Conservation (phyloP, 129 eudicot genomes). For the Arctium lappa region DNA sequence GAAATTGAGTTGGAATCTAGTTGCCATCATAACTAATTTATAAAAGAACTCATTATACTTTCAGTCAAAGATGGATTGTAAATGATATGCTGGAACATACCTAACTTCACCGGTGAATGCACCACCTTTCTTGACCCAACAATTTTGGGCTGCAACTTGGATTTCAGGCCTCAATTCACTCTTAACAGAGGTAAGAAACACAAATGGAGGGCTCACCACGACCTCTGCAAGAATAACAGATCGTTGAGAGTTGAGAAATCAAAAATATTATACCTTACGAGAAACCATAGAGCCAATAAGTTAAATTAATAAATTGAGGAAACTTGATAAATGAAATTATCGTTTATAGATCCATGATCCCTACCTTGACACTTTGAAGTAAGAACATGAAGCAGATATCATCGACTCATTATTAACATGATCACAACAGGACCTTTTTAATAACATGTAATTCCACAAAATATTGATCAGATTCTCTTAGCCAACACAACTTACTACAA, state of each 20-base stretch:
- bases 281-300: neutral
- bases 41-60: neutral
- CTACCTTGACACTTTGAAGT: neutral
- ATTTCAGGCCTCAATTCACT: constrained; percentile 68
- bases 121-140: constrained; percentile 98
- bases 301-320: neutral
- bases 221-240: constrained; percentile 63
- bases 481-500: neutral
- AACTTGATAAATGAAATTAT: neutral
- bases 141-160: constrained; percentile 96
- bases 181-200: constrained; percentile 73
- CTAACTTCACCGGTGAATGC: constrained; percentile 97
- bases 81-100: constrained; percentile 37
- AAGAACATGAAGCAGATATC: neutral
- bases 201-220: constrained; percentile 92
- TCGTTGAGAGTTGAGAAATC: neutral
- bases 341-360: neutral
- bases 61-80: neutral
- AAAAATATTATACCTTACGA: neutral
- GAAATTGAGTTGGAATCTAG: neutral
- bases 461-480: neutral
- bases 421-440: neutral
- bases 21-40: neutral
- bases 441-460: neutral
- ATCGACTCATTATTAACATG: neutral